phyloP scores from a whole-genome alignment of 768 basidiomycete genomes.

The Lactarius psammicola region DNA sequence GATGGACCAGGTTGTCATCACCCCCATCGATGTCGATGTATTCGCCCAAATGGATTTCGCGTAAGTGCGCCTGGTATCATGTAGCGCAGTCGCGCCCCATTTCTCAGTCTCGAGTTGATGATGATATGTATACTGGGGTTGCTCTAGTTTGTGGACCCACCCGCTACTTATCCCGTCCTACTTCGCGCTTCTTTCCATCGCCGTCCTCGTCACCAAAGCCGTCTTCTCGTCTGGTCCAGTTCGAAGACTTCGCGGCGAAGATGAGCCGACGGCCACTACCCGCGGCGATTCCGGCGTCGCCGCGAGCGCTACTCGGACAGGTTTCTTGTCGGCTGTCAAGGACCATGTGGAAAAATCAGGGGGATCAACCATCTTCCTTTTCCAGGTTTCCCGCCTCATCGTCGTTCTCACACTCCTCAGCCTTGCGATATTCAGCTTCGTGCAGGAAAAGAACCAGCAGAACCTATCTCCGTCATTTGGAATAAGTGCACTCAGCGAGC shows the following conservation, averaged over 20 bases:
- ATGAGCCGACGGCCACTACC: neutral
- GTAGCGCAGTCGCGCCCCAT: no score
- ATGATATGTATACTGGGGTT: neutral
- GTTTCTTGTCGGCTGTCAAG: constrained; percentile 19
- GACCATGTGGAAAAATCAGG: constrained; percentile 45
- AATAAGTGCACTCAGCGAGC: constrained; percentile 24
- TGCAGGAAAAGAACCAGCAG: constrained; percentile 35
- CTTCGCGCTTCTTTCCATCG: constrained; percentile 10
- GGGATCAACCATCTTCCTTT: constrained; percentile 47
- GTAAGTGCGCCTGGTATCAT: constrained; percentile 5
- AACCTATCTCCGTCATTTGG: constrained; percentile 2
- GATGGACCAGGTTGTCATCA: constrained; percentile 10
- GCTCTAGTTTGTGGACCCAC: constrained; percentile 17
- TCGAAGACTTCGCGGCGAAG: neutral
- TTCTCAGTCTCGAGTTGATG: neutral
- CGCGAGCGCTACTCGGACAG: neutral
- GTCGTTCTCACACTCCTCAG: constrained; percentile 49
- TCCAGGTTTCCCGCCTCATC: constrained; percentile 47
- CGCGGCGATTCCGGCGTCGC: neutral
- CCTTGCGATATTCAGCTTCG: constrained; percentile 46
- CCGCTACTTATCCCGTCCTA: constrained; percentile 23
- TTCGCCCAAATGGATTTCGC: neutral
- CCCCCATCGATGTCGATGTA: neutral
- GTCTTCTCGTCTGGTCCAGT: neutral
- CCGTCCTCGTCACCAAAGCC: constrained; percentile 4